phyloP scores from a whole-genome alignment of 2,329 filamentous ascomycete genomes.

The Penicillium sp. region DNA sequence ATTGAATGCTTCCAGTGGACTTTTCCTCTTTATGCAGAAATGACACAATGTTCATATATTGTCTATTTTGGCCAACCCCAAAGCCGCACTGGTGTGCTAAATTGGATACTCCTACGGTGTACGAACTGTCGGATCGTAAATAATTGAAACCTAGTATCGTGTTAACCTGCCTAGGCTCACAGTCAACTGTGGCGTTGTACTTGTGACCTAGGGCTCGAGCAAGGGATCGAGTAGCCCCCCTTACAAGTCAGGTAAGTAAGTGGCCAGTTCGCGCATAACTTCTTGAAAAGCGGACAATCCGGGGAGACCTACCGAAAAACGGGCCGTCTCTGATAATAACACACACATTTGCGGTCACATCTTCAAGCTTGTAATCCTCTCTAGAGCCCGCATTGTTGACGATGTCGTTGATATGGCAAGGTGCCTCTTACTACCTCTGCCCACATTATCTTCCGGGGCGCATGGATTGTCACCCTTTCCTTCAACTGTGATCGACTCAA shows the following conservation, averaged over 20 bases:
- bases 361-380: too few relatives aligned
- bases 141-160: too few relatives aligned
- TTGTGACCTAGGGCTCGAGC: not conserved
- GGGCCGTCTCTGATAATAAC: too few relatives aligned
- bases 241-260: not conserved
- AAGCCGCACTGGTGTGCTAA: not conserved
- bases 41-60: not conserved
- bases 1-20: too few relatives aligned
- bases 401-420: not conserved
- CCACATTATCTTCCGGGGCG: not conserved
- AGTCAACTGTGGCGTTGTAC: not conserved
- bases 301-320: not conserved
- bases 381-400: not conserved
- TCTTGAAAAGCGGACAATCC: not conserved
- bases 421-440: not conserved
- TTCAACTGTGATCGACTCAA: not conserved
- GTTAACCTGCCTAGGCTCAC: not conserved
- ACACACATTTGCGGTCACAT: too few relatives aligned
- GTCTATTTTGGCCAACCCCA: not conserved
- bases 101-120: not conserved
- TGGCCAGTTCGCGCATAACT: not conserved
- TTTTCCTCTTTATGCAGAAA: too few relatives aligned
- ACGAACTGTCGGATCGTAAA: not conserved
- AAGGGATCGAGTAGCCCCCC: not conserved
- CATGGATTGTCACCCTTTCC: not conserved